Conservation (phyloP, 2,329 filamentous ascomycete species). For the Sporothrix brunneoviolacea region DNA sequence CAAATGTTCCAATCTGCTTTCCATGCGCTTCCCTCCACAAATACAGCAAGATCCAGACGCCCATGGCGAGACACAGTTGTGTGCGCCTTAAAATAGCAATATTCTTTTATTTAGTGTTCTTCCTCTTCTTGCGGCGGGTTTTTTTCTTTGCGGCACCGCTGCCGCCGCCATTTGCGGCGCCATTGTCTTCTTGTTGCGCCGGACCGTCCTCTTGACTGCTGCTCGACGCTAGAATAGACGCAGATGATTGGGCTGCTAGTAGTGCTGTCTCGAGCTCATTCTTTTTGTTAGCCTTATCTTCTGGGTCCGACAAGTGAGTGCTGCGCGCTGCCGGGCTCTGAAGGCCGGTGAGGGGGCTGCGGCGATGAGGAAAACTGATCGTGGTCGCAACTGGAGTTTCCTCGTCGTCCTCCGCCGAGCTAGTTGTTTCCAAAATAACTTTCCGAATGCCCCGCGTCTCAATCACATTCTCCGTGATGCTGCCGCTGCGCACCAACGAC, state of each 20-base stretch:
- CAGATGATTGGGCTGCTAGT: neutral
- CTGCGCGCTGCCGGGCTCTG: neutral
- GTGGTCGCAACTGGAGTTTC: constrained; percentile 15
- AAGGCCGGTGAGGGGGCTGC: constrained; percentile 1
- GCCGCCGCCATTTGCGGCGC: constrained; percentile 9
- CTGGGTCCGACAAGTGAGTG: constrained; percentile 1
- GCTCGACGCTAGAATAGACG: neutral
- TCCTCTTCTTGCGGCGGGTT: constrained; percentile 31
- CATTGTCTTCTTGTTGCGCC: neutral
- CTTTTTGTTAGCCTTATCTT: constrained; percentile 10
- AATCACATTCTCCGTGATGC: constrained; percentile 72
- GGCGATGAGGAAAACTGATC: neutral
- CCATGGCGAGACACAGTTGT: too few species aligned
- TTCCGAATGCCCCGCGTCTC: constrained; percentile 69
- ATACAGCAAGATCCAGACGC: too few species aligned
- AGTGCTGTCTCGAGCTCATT: constrained; percentile 14
- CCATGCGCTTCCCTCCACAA: too few species aligned
- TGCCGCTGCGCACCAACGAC: constrained; percentile 59
- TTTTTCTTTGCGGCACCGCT: constrained; percentile 27
- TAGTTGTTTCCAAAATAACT: constrained; percentile 51
- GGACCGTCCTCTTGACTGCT: neutral
- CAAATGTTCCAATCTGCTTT: too few species aligned
- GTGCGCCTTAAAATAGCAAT: too few species aligned
- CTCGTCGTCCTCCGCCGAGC: constrained; percentile 31
- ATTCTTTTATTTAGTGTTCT: constrained; percentile 3